Percentiles rank a stretch among this genome's conserved stretches.
Evolutionary conservation across 176 grass and related monocot genomes (phyloP).

Genomic region (Musa schizocarpa): DNA sequence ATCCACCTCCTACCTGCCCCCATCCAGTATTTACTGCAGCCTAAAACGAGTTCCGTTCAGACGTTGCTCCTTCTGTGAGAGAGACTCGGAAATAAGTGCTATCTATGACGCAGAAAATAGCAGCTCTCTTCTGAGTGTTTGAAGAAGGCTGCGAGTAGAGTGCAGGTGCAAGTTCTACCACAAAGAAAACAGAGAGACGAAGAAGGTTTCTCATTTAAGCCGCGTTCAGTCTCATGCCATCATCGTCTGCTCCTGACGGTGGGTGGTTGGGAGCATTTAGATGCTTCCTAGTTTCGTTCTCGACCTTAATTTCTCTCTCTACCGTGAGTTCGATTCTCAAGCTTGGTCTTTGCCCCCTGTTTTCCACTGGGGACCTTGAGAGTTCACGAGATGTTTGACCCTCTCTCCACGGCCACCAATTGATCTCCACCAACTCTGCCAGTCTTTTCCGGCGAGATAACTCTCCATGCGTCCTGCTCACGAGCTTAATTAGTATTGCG

Average conservation of each 20-base stretch:
- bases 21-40: background rate
- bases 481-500: background rate
- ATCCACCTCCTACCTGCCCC: background rate
- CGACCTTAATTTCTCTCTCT: background rate
- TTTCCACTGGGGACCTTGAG: background rate
- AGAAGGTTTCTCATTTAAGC: background rate
- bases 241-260: background rate
- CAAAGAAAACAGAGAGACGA: background rate
- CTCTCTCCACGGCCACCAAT: too few species aligned
- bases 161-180: background rate
- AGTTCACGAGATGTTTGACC: background rate
- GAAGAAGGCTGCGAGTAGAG: background rate
- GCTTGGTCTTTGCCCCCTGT: background rate
- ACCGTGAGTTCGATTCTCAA: too few species aligned
- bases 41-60: background rate
- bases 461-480: background rate
- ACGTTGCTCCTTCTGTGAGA: background rate
- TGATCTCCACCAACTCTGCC: too few species aligned
- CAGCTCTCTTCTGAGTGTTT: background rate
- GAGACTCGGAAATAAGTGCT: background rate
- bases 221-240: background rate
- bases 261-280: constrained; percentile 7
- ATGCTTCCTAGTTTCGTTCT: background rate
- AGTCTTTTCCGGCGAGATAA: background rate
- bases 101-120: background rate